Conservation (phyloP, 129 eudicot genomes). For the Mikania micrantha region DNA sequence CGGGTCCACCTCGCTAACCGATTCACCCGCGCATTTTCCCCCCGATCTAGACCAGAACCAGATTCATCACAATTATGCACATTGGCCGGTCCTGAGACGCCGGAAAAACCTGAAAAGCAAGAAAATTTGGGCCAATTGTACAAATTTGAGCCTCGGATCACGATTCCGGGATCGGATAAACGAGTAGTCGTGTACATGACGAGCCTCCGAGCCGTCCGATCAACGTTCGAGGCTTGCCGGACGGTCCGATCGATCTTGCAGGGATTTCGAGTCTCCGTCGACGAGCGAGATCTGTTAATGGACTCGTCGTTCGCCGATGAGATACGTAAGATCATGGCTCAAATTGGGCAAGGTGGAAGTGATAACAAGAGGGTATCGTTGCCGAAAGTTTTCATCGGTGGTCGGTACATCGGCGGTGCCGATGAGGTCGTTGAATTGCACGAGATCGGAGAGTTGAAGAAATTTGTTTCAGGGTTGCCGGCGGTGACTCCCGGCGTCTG, state of each 20-base stretch:
- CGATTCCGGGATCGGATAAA: conserved; percentile 46
- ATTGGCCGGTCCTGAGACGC: too few relatives aligned
- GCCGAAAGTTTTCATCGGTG: conserved; percentile 82
- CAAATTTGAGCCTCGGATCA: conserved; percentile 15
- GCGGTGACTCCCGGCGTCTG: conserved; percentile 55
- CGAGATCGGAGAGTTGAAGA: conserved; percentile 85
- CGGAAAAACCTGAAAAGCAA: conserved; percentile 2
- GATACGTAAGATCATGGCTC: conserved; percentile 43
- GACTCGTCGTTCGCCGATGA: conserved; percentile 57
- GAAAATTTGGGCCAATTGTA: not conserved
- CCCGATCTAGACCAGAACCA: conserved; percentile 10
- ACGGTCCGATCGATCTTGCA: conserved; percentile 58
- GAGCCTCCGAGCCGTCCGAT: conserved; percentile 71
- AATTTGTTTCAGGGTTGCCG: conserved; percentile 48
- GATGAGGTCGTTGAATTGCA: conserved; percentile 77
- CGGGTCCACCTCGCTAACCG: conserved; percentile 53
- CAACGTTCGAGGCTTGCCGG: conserved; percentile 84
- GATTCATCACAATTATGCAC: not conserved
- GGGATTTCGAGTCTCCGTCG: conserved; percentile 66
- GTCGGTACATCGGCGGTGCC: conserved; percentile 83
- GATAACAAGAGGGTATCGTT: conserved; percentile 24
- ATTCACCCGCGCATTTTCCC: conserved; percentile 40
- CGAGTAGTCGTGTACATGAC: conserved; percentile 66
- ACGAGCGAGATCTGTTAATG: conserved; percentile 91
- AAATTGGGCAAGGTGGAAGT: conserved; percentile 16